Conservation (phyloP, 2,329 filamentous ascomycete species). For the Verticillium tricorpus region DNA sequence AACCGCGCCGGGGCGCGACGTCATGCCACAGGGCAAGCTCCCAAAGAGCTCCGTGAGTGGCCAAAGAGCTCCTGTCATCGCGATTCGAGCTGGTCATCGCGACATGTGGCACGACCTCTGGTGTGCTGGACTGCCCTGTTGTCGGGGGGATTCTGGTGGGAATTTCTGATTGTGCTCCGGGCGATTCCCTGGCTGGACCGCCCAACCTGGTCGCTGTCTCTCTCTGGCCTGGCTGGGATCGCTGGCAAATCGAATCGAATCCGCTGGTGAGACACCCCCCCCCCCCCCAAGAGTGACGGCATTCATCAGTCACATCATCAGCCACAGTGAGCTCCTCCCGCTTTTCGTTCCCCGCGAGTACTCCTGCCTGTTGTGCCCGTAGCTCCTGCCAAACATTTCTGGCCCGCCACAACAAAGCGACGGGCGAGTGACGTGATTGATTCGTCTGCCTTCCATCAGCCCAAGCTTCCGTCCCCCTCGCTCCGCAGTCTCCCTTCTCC, state of each 20-base stretch:
- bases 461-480: background rate
- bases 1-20: constrained; percentile 2
- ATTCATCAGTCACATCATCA: background rate
- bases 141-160: background rate
- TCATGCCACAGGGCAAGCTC: constrained; percentile 10
- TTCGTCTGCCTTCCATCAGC: constrained; percentile 6
- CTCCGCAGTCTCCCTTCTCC: background rate
- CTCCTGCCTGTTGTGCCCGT: background rate
- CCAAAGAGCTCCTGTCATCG: constrained; percentile 8
- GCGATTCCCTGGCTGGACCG: background rate
- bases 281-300: background rate
- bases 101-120: constrained; percentile 5
- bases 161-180: background rate
- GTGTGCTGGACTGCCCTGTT: background rate
- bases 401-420: background rate
- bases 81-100: constrained; percentile 11
- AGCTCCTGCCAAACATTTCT: background rate
- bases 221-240: background rate
- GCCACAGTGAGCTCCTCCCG: background rate
- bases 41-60: constrained; percentile 13
- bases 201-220: background rate
- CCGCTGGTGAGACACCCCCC: background rate
- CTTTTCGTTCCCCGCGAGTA: background rate
- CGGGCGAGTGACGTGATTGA: constrained; percentile 14
- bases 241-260: background rate